Evolutionary conservation across 2,329 filamentous ascomycete genomes (phyloP).

Genomic region (Sclerotinia spermophila): DNA sequence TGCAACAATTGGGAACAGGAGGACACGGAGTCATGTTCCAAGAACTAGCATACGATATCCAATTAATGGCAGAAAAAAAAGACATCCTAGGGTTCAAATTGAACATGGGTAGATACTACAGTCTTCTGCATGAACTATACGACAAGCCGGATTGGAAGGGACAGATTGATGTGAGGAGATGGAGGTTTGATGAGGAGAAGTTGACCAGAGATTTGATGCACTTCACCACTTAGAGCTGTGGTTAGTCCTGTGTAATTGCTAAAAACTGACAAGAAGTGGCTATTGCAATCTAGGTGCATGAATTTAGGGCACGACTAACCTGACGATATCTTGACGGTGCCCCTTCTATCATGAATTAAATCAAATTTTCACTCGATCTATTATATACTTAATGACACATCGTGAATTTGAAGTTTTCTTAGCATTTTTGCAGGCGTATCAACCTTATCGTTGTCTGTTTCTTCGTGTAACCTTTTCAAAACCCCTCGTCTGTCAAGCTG

Average conservation of each 20-base stretch:
- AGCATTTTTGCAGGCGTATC: rapidly evolving
- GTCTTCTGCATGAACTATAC: not conserved
- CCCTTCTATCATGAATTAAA: not conserved
- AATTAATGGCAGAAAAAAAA: not conserved
- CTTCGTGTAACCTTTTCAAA: not conserved
- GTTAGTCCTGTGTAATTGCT: too few relatives aligned
- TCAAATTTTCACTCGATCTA: not conserved
- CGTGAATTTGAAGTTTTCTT: not conserved
- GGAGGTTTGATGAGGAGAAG: not conserved
- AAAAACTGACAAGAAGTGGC: not conserved
- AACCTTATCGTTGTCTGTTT: not conserved
- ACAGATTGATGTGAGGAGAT: not conserved
- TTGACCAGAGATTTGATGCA: not conserved
- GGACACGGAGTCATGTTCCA: slow-evolving; percentile 3
- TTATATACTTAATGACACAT: not conserved
- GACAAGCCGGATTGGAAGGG: not conserved
- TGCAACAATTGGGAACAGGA: not conserved
- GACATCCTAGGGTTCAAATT: not conserved
- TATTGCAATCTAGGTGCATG: not conserved
- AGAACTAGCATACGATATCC: not conserved
- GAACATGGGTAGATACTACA: not conserved
- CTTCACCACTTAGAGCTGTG: not conserved
- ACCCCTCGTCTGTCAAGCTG: not conserved
- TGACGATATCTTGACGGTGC: too few relatives aligned
- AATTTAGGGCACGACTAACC: not conserved